These are phyloP conservation scores for Colletotrichum sp. DNA, from an alignment of 2,329 filamentous ascomycete species.

Conservation along the genomic window DNA sequence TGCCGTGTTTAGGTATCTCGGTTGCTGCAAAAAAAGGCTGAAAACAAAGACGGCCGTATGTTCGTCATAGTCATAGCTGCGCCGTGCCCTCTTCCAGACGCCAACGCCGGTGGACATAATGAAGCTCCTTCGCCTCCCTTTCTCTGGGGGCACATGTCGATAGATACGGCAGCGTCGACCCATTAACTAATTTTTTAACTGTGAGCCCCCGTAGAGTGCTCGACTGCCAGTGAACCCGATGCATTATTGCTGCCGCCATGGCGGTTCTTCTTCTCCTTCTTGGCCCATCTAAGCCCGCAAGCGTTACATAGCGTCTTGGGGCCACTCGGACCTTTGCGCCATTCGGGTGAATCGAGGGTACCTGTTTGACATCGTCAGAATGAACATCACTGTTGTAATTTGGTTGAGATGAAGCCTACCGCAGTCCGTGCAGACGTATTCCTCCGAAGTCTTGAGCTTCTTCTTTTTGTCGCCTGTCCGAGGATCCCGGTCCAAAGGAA, in stretches of 20 bases:
- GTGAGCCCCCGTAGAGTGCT: not conserved
- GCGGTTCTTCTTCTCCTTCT: conserved; percentile 79
- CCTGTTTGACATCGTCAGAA: conserved; percentile 42
- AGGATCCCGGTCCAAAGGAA: conserved; percentile 78
- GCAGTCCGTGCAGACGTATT: conserved; percentile 96
- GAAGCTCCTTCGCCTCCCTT: not conserved
- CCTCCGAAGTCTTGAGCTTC: conserved; percentile 81
- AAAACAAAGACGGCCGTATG: conserved; percentile 12
- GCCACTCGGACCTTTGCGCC: conserved; percentile 89
- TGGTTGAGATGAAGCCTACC: conserved; percentile 55
- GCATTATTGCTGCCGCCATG: conserved; percentile 4
- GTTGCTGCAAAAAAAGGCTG: conserved; percentile 9
- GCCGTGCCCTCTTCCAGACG: conserved; percentile 9
- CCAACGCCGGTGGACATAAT: not conserved
- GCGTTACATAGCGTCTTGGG: conserved; percentile 97
- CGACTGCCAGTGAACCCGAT: conserved; percentile 10
- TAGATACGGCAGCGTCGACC: not conserved
- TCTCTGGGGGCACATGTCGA: not conserved
- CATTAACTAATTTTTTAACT: not conserved
- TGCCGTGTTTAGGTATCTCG: conserved; percentile 18
- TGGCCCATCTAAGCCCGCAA: conserved; percentile 78
- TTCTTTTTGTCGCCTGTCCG: conserved; percentile 81
- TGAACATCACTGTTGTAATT: not conserved
- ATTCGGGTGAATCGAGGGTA: conserved; percentile 91
- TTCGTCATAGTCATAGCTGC: conserved; percentile 10